Conservation (phyloP, 805 yeast genomes). For the Ogataea corticis region DNA sequence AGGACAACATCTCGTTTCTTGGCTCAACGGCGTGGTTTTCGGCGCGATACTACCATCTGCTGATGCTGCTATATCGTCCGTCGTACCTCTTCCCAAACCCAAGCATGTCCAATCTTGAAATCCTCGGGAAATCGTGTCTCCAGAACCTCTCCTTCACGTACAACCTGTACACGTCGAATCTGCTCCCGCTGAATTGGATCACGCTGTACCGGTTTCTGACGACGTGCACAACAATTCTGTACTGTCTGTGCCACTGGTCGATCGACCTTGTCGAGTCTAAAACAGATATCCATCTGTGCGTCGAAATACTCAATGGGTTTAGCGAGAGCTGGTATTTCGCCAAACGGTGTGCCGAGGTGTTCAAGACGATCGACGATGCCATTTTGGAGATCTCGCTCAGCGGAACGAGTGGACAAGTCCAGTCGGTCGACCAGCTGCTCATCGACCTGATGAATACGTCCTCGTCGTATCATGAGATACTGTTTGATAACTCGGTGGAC, state of each 20-base stretch:
- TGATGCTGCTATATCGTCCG: slow-evolving; percentile 50
- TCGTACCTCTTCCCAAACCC: slow-evolving; percentile 50
- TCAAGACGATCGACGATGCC: slow-evolving; percentile 43
- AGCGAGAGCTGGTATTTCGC: slow-evolving; percentile 50
- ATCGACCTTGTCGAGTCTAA: slow-evolving; percentile 47
- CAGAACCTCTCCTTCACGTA: slow-evolving; percentile 48
- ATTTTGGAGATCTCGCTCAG: slow-evolving; percentile 45
- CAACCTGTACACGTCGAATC: slow-evolving; percentile 42
- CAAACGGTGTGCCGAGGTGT: slow-evolving; percentile 43
- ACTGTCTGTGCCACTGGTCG: slow-evolving; percentile 47
- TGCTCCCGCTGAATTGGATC: slow-evolving; percentile 52
- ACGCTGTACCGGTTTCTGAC: slow-evolving; percentile 47
- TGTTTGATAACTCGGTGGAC: slow-evolving; percentile 47
- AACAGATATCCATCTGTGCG: slow-evolving; percentile 45
- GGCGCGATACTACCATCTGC: slow-evolving; percentile 46
- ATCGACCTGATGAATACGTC: slow-evolving; percentile 45
- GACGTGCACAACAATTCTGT: slow-evolving; percentile 47
- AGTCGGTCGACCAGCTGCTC: slow-evolving; percentile 42
- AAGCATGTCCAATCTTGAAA: slow-evolving; percentile 39
- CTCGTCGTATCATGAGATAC: slow-evolving; percentile 44
- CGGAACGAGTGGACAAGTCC: slow-evolving; percentile 35
- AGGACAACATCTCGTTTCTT: slow-evolving; percentile 26
- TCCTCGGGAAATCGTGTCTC: slow-evolving; percentile 45
- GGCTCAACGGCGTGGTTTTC: slow-evolving; percentile 39
- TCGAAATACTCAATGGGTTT: slow-evolving; percentile 47